phyloP scores from a whole-genome alignment of 176 grass and related monocot species.

The Eragrostis nindensis region DNA sequence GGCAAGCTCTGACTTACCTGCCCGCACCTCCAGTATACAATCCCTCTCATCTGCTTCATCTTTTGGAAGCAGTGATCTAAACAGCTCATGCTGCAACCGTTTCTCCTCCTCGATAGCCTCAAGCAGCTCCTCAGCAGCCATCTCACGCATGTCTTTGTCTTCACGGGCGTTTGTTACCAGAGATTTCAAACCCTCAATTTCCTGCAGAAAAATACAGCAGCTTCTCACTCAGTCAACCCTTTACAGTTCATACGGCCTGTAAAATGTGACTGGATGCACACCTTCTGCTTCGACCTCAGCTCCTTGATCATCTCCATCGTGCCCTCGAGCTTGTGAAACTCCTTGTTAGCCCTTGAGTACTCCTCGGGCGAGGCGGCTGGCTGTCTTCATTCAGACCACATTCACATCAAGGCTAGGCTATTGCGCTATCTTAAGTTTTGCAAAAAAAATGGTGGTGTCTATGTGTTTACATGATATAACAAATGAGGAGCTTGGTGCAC shows the following conservation, averaged over 20 bases:
- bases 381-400: constrained; percentile 66
- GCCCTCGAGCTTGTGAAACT: constrained; percentile 59
- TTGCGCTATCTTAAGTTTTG: neutral
- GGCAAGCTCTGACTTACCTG: constrained; percentile 55
- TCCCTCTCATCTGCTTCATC: constrained; percentile 94
- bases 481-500: neutral
- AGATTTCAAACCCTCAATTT: constrained; percentile 71
- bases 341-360: constrained; percentile 75
- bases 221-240: neutral
- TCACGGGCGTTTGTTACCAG: constrained; percentile 59
- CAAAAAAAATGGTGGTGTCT: neutral
- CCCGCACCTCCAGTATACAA: constrained; percentile 87
- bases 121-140: constrained; percentile 78
- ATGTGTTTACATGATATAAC: neutral
- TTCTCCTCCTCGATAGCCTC: constrained; percentile 64
- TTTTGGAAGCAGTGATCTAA: constrained; percentile 77
- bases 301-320: constrained; percentile 61
- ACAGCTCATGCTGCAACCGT: constrained; percentile 55
- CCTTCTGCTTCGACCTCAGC: constrained; percentile 63
- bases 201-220: constrained; percentile 38
- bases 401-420: constrained; percentile 42
- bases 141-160: constrained; percentile 80
- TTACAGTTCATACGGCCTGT: neutral
- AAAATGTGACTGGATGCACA: neutral
- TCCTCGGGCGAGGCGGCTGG: constrained; percentile 59